Base-by-base conservation (phyloP, 2,329 filamentous ascomycete genomes). In the Aspergillus sp. region DNA sequence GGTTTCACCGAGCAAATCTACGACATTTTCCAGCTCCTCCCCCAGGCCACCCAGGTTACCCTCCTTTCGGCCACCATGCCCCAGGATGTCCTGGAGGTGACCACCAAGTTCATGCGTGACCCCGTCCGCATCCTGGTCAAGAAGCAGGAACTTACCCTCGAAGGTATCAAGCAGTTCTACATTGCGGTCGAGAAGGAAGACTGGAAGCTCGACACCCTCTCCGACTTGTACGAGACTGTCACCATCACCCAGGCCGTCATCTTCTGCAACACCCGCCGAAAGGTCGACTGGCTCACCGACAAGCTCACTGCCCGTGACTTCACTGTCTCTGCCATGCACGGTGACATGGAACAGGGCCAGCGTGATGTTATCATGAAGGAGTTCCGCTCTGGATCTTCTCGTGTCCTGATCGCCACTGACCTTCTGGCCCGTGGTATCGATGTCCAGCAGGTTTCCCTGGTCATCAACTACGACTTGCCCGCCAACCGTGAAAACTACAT, bases 1-100 rank as follows among this genome's bases (percentile, higher is more conserved):
- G 93, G 93, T 81, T 98, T 98, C 84, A 95, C 90, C 64, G 93
- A 98, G 80, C 93, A 98, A 79, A 98, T 98, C 78, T 98, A 98
- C 82, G 93, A 98, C 74, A 95, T 98, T 76, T 98, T 96, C 85
- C 91, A 95, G 77, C 88, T 96, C 50, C 86, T 98, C 43, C 93
- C 93, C 46, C 93, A 95, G 76, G 90, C 89, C 52, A 98, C 91
- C 68, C 93, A 98, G 81, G 93, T 98, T 57, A 91, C 97, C 59
- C 88, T 98, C 46, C 84, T 98, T 44, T 97, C 93, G 48, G 93
- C 93, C 65, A 98, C 93, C 71, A 95, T 98, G 85, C 93, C 93
- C 65, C 90, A 96, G 79, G 93, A 98, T 68, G 93, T 98, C 51
- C 85, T 98, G 50, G 93, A 98, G 79, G 90, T 98, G 68, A 98